phyloP scores from a whole-genome alignment of 345 rosid species.

The Salix arbutifolia region DNA sequence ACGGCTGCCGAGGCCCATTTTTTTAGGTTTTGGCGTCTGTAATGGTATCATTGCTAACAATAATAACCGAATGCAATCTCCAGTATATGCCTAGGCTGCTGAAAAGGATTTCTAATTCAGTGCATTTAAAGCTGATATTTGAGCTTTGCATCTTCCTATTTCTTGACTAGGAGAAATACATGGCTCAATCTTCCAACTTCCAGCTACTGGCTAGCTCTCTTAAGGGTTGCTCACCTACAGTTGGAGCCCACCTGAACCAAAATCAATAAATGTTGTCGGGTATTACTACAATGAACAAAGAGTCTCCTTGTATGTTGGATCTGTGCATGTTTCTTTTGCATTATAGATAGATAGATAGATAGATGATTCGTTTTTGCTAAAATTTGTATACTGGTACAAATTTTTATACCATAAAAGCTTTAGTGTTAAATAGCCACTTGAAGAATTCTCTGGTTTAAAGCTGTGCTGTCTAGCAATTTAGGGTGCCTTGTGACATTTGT shows the following conservation, averaged over 20 bases:
- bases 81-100: neutral
- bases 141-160: neutral
- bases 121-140: neutral
- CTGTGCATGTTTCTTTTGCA: neutral
- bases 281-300: neutral
- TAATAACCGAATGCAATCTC: slow-evolving; percentile 1
- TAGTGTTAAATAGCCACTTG: too few relatives aligned
- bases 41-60: neutral
- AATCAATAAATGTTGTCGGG: neutral
- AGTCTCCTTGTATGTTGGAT: neutral
- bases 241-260: too few relatives aligned
- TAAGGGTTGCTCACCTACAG: neutral
- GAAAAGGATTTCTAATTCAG: neutral
- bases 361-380: too few relatives aligned
- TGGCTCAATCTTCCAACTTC: neutral
- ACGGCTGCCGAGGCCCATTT: slow-evolving; percentile 11
- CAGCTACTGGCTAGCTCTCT: neutral
- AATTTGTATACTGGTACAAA: too few relatives aligned
- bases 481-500: too few relatives aligned
- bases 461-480: too few relatives aligned
- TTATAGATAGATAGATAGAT: too few relatives aligned
- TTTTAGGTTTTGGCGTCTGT: slow-evolving; percentile 16
- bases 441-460: too few relatives aligned
- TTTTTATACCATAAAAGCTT: too few relatives aligned
- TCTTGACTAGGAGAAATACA: neutral